phyloP scores from a whole-genome alignment of 78 protist genomes.

The Dictyostelium brefeldianum region DNA sequence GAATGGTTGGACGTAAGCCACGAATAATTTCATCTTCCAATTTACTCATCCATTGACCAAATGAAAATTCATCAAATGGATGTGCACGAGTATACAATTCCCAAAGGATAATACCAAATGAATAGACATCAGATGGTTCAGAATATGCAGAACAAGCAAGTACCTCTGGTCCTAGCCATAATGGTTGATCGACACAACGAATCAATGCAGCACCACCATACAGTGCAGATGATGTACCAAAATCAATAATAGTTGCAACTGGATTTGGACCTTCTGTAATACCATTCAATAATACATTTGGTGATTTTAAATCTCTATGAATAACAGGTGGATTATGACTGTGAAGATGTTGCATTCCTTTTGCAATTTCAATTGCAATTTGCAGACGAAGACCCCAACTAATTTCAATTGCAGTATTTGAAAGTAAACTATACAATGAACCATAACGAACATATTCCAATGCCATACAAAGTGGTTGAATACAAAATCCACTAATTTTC shows the following conservation, averaged over 20 bases:
- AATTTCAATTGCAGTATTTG: slow-evolving; percentile 34
- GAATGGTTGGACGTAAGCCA: slow-evolving; percentile 79
- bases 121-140: slow-evolving; percentile 80
- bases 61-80: slow-evolving; percentile 80
- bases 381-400: slow-evolving; percentile 73
- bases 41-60: slow-evolving; percentile 83
- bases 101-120: slow-evolving; percentile 85
- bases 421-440: slow-evolving; percentile 63
- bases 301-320: slow-evolving; percentile 91
- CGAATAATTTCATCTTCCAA: slow-evolving; percentile 78
- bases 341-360: slow-evolving; percentile 93
- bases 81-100: slow-evolving; percentile 70
- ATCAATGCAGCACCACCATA: slow-evolving; percentile 71
- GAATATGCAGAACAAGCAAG: slow-evolving; percentile 42
- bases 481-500: slow-evolving; percentile 75
- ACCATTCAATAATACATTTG: slow-evolving; percentile 84
- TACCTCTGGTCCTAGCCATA: slow-evolving; percentile 82
- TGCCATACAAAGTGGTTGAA: slow-evolving; percentile 84
- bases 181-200: slow-evolving; percentile 82
- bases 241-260: slow-evolving; percentile 59
- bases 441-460: slow-evolving; percentile 85
- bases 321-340: slow-evolving; percentile 81
- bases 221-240: slow-evolving; percentile 54
- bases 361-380: slow-evolving; percentile 89
- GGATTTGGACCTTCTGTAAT: slow-evolving; percentile 35